Base-by-base conservation (phyloP, 2,329 filamentous ascomycete genomes). In the Phaeophleospora eucalypticola region DNA sequence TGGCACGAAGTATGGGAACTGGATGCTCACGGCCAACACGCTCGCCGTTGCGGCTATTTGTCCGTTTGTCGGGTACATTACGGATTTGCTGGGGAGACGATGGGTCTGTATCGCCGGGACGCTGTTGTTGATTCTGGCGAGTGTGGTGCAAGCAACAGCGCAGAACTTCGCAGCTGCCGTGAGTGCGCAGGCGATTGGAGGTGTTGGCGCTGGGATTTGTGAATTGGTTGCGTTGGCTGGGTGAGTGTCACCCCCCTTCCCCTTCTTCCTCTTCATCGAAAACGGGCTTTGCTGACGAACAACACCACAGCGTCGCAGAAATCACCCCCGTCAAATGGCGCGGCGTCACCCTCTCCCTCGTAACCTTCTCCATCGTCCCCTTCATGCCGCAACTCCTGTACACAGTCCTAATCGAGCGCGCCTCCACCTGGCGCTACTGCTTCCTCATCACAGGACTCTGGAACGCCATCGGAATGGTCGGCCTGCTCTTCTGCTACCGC, bases 341-440 rank as follows among this genome's bases (percentile, higher is more conserved):
- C 41, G 54, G 54, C 20, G 54, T 53, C 8, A 57, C 54, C 3
- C 52, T 57, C n/a, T 55, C 54, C 18, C 45, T 57, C 1, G 65
- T 84, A 9, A 76, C 82, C 38, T 74, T 82, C 56, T 80, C 76
- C 48, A 81, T 84, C 46, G 53, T 82, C 1, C 81, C 80, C 0
- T 83, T 83, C 61, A 75, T 75, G 46, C 80, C 81, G 1, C 77
- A 79, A 1, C 79, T 81, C 0, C 65, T 84, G 32, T 84, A 75
- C 68, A 79, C 71, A 19, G 79, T 84, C 59, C 68, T 82, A 64
- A 76, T 79, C 27, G 65, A 74, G 6, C 53, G 63, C 33, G 53
- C 66, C 16, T 67, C 70, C 27, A 68, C 63, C 35, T 82, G 79
- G 78, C 69, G 79, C 44, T 80, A 73, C 49, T 71, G 78, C 37